Conservation (phyloP, 139 green algal genomes). For the Bryopsis sp. region DNA sequence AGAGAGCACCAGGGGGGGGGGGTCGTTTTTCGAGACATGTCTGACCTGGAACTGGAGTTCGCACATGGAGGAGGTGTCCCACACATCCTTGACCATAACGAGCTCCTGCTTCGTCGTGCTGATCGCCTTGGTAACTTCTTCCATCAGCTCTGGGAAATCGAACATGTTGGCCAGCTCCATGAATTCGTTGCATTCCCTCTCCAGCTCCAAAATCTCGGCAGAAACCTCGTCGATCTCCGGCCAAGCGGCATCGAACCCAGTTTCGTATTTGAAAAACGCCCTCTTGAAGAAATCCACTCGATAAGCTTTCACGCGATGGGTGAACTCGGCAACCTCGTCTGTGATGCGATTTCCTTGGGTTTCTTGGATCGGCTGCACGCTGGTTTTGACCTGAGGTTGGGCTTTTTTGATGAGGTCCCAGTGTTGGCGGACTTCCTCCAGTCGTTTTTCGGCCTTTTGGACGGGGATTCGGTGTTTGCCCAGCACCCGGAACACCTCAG, state of each 20-base stretch:
- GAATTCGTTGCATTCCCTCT: slow-evolving; percentile 36
- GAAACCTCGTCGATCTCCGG: slow-evolving; percentile 50
- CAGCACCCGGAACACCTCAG: slow-evolving; percentile 42
- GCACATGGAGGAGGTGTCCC: slow-evolving; percentile 58
- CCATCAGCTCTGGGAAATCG: slow-evolving; percentile 57
- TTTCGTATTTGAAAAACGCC: slow-evolving; percentile 57
- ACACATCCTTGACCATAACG: slow-evolving; percentile 67
- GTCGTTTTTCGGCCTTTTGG: slow-evolving; percentile 55
- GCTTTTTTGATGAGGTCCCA: slow-evolving; percentile 67
- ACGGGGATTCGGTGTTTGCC: slow-evolving; percentile 35
- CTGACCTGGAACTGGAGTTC: slow-evolving; percentile 53
- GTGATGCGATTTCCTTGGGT: slow-evolving; percentile 56
- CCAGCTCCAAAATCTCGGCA: slow-evolving; percentile 32
- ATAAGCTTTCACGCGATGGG: slow-evolving; percentile 33
- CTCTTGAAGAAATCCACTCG: slow-evolving; percentile 39
- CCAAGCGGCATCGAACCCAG: slow-evolving; percentile 47
- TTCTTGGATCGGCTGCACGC: slow-evolving; percentile 56
- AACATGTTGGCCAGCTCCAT: slow-evolving; percentile 66
- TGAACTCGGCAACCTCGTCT: slow-evolving; percentile 52
- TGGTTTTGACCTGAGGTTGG: slow-evolving; percentile 51
- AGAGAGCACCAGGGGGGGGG: no score
- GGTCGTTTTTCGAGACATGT: no score
- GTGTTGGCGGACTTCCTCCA: slow-evolving; percentile 46
- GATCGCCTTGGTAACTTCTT: slow-evolving; percentile 20
- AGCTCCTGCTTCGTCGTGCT: slow-evolving; percentile 48